Evolutionary conservation across 2,329 filamentous ascomycete species (phyloP).

Genomic region (Chaetomiaceae sp.): DNA sequence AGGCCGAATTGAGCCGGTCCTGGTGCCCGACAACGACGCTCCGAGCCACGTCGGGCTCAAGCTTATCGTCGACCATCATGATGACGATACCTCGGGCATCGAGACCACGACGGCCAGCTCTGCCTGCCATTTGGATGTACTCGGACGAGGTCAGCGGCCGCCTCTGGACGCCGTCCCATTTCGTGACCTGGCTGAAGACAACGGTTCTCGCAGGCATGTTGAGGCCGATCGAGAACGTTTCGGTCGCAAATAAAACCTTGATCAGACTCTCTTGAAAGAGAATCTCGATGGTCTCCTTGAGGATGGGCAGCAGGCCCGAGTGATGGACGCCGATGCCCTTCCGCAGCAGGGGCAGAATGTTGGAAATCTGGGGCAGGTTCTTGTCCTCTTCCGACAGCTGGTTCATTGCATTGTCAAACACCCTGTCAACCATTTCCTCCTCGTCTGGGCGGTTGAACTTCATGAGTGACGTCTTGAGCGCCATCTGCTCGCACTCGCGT

Average conservation of each 20-base stretch:
- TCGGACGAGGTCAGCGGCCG: conserved; percentile 90
- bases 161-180: conserved; percentile 79
- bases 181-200: conserved; percentile 94
- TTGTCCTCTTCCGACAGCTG: conserved; percentile 90
- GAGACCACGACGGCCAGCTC: conserved; percentile 92
- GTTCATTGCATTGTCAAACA: conserved; percentile 90
- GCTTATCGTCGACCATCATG: conserved; percentile 98
- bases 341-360: conserved; percentile 82
- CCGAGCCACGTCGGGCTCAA: conserved; percentile 91
- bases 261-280: conserved; percentile 96
- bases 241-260: conserved; percentile 95
- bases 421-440: conserved; percentile 88
- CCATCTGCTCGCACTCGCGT: conserved; percentile 87
- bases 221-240: conserved; percentile 96
- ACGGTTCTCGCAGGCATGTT: conserved; percentile 99
- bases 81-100: conserved; percentile 98
- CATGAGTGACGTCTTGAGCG: conserved; percentile 78
- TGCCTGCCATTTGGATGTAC: conserved; percentile 98
- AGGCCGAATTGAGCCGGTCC: conserved; percentile 94
- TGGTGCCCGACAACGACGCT: conserved; percentile 95
- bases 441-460: conserved; percentile 96
- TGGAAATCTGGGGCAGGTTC: conserved; percentile 80
- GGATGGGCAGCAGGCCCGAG: conserved; percentile 86
- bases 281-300: conserved; percentile 99
- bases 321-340: conserved; percentile 97